Evolutionary conservation across 441 rosid genomes (phyloP), one percentile per base, ranked within the genome.

Genomic region (Kokia cookei): DNA sequence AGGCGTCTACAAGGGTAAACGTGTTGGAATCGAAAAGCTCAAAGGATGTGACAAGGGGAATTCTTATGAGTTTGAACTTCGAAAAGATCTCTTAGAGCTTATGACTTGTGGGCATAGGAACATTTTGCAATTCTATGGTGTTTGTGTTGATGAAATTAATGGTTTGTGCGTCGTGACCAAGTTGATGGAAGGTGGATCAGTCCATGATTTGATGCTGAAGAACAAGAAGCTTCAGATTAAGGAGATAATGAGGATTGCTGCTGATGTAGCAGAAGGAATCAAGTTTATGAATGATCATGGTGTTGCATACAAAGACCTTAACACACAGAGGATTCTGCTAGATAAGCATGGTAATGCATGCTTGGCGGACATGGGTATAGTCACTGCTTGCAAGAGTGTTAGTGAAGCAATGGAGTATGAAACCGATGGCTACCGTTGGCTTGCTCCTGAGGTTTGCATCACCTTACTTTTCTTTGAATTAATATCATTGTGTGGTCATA

Each of bases 21-120:
- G 84, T 66, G 93, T 93, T 63, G 93, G 85, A 69, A 93, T 93
- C 5, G 96, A 95, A 87, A 95, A 93, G 86, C 89, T 93, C 70
- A 93, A 93, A 88, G 99, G 98, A 45, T 94, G 96, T 74, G 98
- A 93, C 57, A 94, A 93, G 78, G 99, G 99, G 77, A 94, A 90
- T 76, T 82, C 91, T 14, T 91, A 91, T 62, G 91, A 90, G 77
- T 93, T 94, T 75, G 93, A 87, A 81, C 88, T 94, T 68, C 87
- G 91, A 32, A 90, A 84, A 83, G 94, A 91, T 79, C 86, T 89
- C 67, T 83, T 94, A 83, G 96, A 88, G 83, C 85, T 94, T 58
- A 91, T 93, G 98, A 89, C 93, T 58, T 92, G 99, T 75, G 98
- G 98, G 53, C 99, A 93, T 84, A 91, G 75, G 83, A 93, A 86